Evolutionary conservation across 768 basidiomycete species (phyloP).

Genomic region (Phylloporus sp.): DNA sequence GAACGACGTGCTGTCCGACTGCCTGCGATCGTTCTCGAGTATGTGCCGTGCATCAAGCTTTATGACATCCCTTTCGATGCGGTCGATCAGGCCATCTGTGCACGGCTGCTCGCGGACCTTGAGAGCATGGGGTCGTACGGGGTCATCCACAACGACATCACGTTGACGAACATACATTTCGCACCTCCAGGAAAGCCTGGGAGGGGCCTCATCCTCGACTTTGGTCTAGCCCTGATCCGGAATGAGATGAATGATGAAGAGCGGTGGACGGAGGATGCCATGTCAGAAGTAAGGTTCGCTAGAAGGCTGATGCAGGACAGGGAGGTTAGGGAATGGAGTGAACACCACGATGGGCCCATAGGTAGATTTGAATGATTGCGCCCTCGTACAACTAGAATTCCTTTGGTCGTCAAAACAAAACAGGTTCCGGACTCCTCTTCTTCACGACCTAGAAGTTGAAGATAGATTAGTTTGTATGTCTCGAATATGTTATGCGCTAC

Average conservation of each 20-base stretch:
- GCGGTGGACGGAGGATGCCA: not conserved
- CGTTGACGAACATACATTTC: not conserved
- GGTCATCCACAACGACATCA: constrained; percentile 1
- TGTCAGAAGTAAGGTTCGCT: not conserved
- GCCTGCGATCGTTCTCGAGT: constrained; percentile 2
- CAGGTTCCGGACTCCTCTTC: too few relatives aligned
- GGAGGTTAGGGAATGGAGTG: not conserved
- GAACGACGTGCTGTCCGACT: constrained; percentile 1
- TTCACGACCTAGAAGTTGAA: too few relatives aligned
- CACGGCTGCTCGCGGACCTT: not conserved
- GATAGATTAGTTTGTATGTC: too few relatives aligned
- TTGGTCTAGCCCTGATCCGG: not conserved
- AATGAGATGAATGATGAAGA: not conserved
- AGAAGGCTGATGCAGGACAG: not conserved
- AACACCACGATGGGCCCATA: not conserved
- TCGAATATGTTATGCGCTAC: too few relatives aligned
- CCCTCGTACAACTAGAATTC: too few relatives aligned
- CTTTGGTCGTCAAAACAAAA: too few relatives aligned
- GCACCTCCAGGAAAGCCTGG: not conserved
- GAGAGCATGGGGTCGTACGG: not conserved
- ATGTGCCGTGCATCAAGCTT: constrained; percentile 3
- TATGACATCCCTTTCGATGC: not conserved
- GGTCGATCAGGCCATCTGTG: not conserved
- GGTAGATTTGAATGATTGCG: not conserved
- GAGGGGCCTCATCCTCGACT: not conserved